Percentiles rank a stretch among this genome's conserved stretches.
These are phyloP conservation scores for Raffaelea albimanens DNA, from an alignment of 2,329 filamentous ascomycete species.

Conservation along the genomic window DNA sequence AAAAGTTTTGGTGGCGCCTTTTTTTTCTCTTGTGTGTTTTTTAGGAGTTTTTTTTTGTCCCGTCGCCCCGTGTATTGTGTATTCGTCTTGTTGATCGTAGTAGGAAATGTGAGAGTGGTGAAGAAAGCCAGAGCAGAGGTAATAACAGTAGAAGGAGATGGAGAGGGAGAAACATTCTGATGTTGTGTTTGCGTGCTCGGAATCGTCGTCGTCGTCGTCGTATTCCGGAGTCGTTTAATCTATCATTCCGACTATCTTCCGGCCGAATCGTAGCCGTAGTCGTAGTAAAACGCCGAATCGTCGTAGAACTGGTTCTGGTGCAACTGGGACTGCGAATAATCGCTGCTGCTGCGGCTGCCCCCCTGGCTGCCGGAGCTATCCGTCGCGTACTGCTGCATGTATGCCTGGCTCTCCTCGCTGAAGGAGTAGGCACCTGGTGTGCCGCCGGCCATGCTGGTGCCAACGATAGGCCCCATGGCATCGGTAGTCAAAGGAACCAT, in stretches of 20 bases:
- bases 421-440: conserved; percentile 1
- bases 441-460: not conserved
- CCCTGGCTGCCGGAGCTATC: conserved; percentile 2
- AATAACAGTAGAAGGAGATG: no score
- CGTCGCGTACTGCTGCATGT: not conserved
- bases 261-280: conserved; percentile 6
- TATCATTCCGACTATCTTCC: not conserved
- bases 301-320: conserved; percentile 7
- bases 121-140: no score
- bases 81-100: no score
- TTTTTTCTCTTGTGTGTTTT: no score
- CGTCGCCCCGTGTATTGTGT: no score
- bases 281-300: conserved; percentile 11
- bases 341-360: conserved; percentile 11
- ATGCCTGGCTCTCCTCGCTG: not conserved
- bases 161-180: no score
- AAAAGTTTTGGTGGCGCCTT: no score
- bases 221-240: not conserved
- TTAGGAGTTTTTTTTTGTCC: no score
- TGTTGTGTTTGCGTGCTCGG: no score
- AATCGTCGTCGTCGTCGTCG: not conserved
- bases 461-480: no score
- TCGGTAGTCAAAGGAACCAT: not conserved
- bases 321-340: conserved; percentile 3
- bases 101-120: no score